phyloP scores from a whole-genome alignment of 2,329 filamentous ascomycete species.

The Myriosclerotinia duriaeana region DNA sequence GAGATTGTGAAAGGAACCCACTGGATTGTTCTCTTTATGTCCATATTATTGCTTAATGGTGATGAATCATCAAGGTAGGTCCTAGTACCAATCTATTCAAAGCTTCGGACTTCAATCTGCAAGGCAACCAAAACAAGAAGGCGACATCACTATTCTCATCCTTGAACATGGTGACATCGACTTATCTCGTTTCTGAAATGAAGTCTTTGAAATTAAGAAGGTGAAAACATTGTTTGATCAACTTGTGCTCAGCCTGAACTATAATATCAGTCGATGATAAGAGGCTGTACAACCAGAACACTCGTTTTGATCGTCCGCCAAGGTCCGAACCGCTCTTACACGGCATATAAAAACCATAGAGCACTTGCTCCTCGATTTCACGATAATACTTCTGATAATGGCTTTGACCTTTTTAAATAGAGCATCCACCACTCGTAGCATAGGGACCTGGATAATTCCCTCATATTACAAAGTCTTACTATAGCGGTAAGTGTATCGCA shows the following conservation, averaged over 20 bases:
- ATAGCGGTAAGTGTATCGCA: not conserved
- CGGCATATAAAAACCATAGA: conserved; percentile 17
- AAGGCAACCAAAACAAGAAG: not conserved
- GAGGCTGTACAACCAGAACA: conserved; percentile 15
- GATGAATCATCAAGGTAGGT: not conserved
- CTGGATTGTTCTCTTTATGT: not conserved
- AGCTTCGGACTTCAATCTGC: not conserved
- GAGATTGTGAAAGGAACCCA: conserved; percentile 2
- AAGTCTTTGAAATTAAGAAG: not conserved
- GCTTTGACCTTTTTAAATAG: not conserved
- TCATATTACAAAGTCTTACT: not conserved
- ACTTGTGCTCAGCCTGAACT: conserved; percentile 12
- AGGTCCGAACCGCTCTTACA: conserved; percentile 9
- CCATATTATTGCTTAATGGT: conserved; percentile 13
- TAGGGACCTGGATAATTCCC: conserved; percentile 13
- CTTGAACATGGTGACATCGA: conserved; percentile 16
- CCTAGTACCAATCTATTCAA: conserved; percentile 10
- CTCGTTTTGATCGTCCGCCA: conserved; percentile 5
- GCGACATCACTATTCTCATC: not conserved
- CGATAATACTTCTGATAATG: conserved; percentile 6
- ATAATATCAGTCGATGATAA: conserved; percentile 9
- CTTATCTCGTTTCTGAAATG: conserved; percentile 7
- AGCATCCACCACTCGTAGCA: not conserved
- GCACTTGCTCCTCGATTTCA: conserved; percentile 20
- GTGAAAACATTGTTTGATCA: conserved; percentile 7